Conservation (phyloP, 78 protist genomes). For the Polysphondylium violaceum region DNA sequence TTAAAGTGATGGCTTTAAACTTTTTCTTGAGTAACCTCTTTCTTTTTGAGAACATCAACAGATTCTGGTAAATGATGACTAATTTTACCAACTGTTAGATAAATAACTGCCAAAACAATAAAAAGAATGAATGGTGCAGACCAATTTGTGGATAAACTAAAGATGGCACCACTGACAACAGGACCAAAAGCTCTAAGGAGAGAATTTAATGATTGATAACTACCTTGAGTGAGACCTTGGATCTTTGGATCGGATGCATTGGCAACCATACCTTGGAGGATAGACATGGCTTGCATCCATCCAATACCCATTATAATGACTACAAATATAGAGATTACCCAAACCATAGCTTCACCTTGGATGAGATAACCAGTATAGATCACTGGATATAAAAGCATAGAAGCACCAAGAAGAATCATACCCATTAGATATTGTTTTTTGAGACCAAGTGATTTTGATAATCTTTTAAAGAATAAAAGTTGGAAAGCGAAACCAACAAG, state of each 20-base stretch:
- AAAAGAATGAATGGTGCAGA: slow-evolving; percentile 7
- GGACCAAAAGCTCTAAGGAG: slow-evolving; percentile 48
- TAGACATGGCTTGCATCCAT: slow-evolving; percentile 26
- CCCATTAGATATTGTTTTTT: slow-evolving; percentile 47
- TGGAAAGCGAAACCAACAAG: slow-evolving; percentile 37
- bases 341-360: slow-evolving; percentile 37
- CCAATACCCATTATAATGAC: slow-evolving; percentile 17
- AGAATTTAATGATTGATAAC: slow-evolving; percentile 24
- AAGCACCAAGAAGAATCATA: neutral
- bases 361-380: slow-evolving; percentile 20
- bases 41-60: slow-evolving; percentile 9
- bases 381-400: slow-evolving; percentile 27
- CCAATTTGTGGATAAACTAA: neutral
- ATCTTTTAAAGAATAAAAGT: slow-evolving; percentile 33
- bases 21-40: neutral
- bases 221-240: slow-evolving; percentile 40
- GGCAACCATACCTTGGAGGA: slow-evolving; percentile 30
- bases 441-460: slow-evolving; percentile 17
- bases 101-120: neutral
- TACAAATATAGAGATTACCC: slow-evolving; percentile 1
- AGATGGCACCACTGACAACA: slow-evolving; percentile 22
- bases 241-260: slow-evolving; percentile 26
- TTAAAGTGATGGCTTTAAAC: no score
- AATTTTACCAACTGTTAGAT: neutral
- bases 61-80: slow-evolving; percentile 31